phyloP scores from a whole-genome alignment of 768 basidiomycete species.

The Arthromyces matolae region DNA sequence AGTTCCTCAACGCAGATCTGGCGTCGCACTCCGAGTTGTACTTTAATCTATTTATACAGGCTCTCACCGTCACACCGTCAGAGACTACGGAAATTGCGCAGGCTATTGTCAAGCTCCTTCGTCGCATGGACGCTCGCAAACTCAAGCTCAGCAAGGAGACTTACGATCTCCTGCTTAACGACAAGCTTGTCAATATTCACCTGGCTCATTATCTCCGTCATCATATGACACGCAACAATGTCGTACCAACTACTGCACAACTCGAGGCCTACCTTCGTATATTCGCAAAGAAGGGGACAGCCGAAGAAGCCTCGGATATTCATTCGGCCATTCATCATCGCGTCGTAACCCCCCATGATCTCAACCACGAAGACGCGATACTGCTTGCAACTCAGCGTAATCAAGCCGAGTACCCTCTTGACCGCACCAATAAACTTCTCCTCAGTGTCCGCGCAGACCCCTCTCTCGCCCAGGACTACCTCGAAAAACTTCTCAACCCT shows the following conservation, averaged over 20 bases:
- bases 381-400: not conserved
- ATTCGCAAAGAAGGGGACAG: constrained; percentile 39
- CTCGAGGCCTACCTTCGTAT: constrained; percentile 48
- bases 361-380: not conserved
- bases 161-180: constrained; percentile 41
- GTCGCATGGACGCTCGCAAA: constrained; percentile 44
- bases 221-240: constrained; percentile 37
- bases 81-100: constrained; percentile 37
- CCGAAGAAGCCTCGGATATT: not conserved
- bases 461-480: constrained; percentile 45
- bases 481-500: constrained; percentile 29
- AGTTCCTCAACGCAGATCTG: constrained; percentile 35
- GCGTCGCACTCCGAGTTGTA: constrained; percentile 25
- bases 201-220: constrained; percentile 44
- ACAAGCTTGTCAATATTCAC: constrained; percentile 48
- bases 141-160: constrained; percentile 39
- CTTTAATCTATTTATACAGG: constrained; percentile 54
- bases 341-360: constrained; percentile 3
- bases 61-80: constrained; percentile 40
- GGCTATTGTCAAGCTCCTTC: constrained; percentile 38
- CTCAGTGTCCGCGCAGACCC: constrained; percentile 39
- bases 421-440: constrained; percentile 40
- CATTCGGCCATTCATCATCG: constrained; percentile 30
- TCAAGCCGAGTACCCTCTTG: constrained; percentile 4
- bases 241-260: constrained; percentile 38